Base-by-base conservation (phyloP, 73 alveolate species). In the Paramecium biaurelia region DNA sequence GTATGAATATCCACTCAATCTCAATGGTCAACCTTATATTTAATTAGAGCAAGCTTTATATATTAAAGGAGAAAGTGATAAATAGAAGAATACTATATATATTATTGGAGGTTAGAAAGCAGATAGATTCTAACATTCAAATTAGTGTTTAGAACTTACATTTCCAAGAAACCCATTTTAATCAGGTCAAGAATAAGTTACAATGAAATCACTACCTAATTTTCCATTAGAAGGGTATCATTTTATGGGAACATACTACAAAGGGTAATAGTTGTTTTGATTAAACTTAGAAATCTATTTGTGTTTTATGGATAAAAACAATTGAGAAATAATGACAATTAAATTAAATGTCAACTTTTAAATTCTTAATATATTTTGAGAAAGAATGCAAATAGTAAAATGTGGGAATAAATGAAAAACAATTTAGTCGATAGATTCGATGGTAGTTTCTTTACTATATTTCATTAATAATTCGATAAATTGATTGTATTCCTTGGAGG, bases 241-340 rank as follows among this genome's bases (percentile, higher is more conserved):
- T 26, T 63, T 63, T 30, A 63, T 63, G 84, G 84, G 84, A 7
- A 14, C 84, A 63, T 7, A 10, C 0, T 63, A 63, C 28, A 63
- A 32, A 63, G 84, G 84, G 84, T 63, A 63, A 38, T 5, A 0
- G 1, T 63, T 21, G 8, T 26, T 12, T 5, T 63, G 7, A 8
- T 43, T n/a, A 24, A 0, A 15, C 23, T 5, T 79, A 79, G 90
- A 42, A 79, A 79, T 9, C 18, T 79, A 2, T 79, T 4, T 34
- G 56, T 79, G 11, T 79, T 79, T 79, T 79, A 79, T 79, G 90
- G 90, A 79, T 79, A 79, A 18, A 23, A 15, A 34, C 15, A 47
- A 21, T 6, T 7, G 5, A 21, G 8, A 30, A 79, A 79, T 21
- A 0, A 4, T 0, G 45, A 79, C 7, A 42, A 79, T 0, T 45